Evolutionary conservation across 2,329 filamentous ascomycete species (phyloP).

Genomic region (Colletotrichum lini): DNA sequence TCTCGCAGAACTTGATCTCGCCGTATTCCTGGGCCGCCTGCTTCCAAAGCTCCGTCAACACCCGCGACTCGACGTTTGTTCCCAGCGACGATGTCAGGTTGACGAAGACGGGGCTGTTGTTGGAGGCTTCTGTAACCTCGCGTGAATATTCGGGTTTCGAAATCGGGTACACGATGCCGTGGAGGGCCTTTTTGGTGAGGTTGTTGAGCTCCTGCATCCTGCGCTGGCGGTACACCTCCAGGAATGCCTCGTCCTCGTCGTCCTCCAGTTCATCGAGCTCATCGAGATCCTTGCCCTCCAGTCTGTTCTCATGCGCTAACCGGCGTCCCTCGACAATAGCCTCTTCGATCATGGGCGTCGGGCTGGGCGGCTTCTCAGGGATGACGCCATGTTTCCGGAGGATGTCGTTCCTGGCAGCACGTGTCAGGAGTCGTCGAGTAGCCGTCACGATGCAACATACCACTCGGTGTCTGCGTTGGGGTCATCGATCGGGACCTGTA

Average conservation of each 20-base stretch:
- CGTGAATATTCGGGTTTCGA: slow-evolving; percentile 94
- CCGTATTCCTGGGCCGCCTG: slow-evolving; percentile 88
- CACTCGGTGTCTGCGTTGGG: slow-evolving; percentile 99
- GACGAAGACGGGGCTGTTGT: slow-evolving; percentile 78
- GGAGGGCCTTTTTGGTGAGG: slow-evolving; percentile 82
- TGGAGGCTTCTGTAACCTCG: slow-evolving; percentile 92
- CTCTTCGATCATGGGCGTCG: slow-evolving; percentile 96
- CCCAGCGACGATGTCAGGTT: slow-evolving; percentile 84
- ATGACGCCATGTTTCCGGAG: slow-evolving; percentile 96
- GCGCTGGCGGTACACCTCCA: slow-evolving; percentile 89
- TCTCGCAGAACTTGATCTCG: slow-evolving; percentile 98
- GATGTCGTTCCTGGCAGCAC: slow-evolving; percentile 87
- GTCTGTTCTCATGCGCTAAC: slow-evolving; percentile 89
- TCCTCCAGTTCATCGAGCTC: slow-evolving; percentile 96
- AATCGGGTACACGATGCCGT: slow-evolving; percentile 92
- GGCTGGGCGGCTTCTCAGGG: slow-evolving; percentile 96
- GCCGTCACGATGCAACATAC: slow-evolving; percentile 62
- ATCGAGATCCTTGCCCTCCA: slow-evolving; percentile 95
- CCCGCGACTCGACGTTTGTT: slow-evolving; percentile 86
- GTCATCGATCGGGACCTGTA: slow-evolving; percentile 89
- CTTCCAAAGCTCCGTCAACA: slow-evolving; percentile 88
- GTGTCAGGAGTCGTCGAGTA: slow-evolving; percentile 37
- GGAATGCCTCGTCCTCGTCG: slow-evolving; percentile 92
- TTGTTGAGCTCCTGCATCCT: slow-evolving; percentile 86
- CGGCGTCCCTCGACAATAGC: slow-evolving; percentile 87